A percentile compares a stretch with the other conserved stretches of the same genome.
Conservation (phyloP, 2,329 filamentous ascomycete genomes). For the Cladosporium halotolerans region DNA sequence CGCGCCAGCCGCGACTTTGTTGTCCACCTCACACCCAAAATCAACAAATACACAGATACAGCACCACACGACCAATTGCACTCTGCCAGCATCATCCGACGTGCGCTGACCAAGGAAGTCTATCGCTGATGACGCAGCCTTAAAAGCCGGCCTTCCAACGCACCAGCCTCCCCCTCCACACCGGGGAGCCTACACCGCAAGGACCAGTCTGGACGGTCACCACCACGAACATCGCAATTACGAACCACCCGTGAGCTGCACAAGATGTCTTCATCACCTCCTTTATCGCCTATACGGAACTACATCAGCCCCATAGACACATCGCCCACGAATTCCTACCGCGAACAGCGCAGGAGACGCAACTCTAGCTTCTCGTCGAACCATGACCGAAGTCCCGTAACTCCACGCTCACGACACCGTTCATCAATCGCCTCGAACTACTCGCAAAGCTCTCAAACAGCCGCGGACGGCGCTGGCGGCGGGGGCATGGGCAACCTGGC, state of each 20-base stretch:
- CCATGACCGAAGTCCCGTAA: conserved; percentile 39
- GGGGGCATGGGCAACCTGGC: conserved; percentile 68
- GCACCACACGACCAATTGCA: background rate
- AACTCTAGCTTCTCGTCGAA: conserved; percentile 38
- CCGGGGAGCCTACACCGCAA: background rate
- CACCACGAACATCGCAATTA: background rate
- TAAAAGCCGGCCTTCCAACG: background rate
- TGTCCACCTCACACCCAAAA: background rate
- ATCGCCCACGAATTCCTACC: conserved; percentile 31
- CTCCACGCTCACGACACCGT: conserved; percentile 34
- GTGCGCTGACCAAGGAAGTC: too few relatives aligned
- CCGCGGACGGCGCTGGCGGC: conserved; percentile 32
- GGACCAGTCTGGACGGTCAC: background rate
- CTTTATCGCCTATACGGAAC: conserved; percentile 37
- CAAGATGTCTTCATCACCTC: conserved; percentile 34
- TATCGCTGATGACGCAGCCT: background rate
- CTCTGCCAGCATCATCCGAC: background rate
- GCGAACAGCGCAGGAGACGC: conserved; percentile 24
- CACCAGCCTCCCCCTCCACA: background rate
- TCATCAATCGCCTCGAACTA: conserved; percentile 29
- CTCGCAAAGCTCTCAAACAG: conserved; percentile 32
- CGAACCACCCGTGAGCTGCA: background rate
- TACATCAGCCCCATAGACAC: conserved; percentile 40
- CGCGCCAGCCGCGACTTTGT: background rate
- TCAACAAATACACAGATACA: background rate